A percentile compares a stretch with the other conserved stretches of the same genome.
Evolutionary conservation across 179 eudicot genomes (phyloP).

Genomic region (Pouteria campechiana): DNA sequence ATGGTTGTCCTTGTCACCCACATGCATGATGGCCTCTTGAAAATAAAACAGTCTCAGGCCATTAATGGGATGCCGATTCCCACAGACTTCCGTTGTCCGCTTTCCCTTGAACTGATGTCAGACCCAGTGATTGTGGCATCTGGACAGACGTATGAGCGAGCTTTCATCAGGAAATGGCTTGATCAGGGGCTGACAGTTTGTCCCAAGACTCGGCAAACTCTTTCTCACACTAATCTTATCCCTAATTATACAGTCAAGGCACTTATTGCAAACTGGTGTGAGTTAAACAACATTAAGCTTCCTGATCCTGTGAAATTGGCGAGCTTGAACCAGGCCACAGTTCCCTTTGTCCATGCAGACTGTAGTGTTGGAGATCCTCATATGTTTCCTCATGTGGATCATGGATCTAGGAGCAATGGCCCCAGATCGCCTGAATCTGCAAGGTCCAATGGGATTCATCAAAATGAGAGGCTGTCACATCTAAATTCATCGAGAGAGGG

Average conservation of each 20-base stretch:
- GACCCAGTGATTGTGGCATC: constrained; percentile 91
- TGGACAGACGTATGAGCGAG: constrained; percentile 82
- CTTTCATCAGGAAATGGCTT: constrained; percentile 74
- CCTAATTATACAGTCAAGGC: constrained; percentile 84
- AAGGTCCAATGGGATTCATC: too few species aligned
- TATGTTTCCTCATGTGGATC: too few species aligned
- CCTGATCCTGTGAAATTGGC: too few species aligned
- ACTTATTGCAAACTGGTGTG: constrained; percentile 69
- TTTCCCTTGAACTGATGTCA: constrained; percentile 66
- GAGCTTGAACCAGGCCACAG: too few species aligned
- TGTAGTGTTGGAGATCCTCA: too few species aligned
- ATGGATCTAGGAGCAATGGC: too few species aligned
- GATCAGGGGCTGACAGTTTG: constrained; percentile 53
- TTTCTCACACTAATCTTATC: constrained; percentile 58
- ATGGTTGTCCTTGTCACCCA: constrained; percentile 40
- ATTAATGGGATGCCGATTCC: constrained; percentile 45
- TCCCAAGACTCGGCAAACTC: constrained; percentile 59
- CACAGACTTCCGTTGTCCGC: constrained; percentile 69
- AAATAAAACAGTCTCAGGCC: constrained; percentile 33
- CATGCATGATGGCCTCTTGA: constrained; percentile 38
- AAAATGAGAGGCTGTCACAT: too few species aligned
- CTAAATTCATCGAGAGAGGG: too few species aligned
- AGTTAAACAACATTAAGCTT: constrained; percentile 42
- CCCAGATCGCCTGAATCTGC: too few species aligned
- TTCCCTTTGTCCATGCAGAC: too few species aligned